Evolutionary conservation across 2,329 filamentous ascomycete species (phyloP), one percentile per base, ranked within the genome.

Genomic region (Botrytis elliptica): DNA sequence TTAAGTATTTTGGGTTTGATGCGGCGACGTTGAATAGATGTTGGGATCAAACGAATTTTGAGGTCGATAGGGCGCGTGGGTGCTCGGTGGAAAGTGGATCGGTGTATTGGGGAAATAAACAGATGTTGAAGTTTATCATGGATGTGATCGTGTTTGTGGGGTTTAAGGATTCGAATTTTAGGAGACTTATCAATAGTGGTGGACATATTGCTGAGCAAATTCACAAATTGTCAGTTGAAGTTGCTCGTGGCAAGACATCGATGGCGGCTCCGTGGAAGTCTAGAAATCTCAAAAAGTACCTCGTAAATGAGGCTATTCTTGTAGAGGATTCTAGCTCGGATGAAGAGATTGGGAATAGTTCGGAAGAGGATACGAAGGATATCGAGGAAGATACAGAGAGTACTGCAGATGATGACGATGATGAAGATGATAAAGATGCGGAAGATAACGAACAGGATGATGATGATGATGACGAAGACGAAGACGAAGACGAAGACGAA

Each of bases 351-450:
- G 46, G 36, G 16, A 14, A 20, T 20, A 14, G 38, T 25, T 52
- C 25, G n/a, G 9, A 29, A 20, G 38, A 29, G 64, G 42, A 49
- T 14, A 16, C 12, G 10, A 22, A 42, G 12, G 38, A 65, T 29
- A 20, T 42, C 20, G 33, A 65, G 22, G 33, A 67, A 33, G 46
- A 67, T 49, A 38, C 42, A 29, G 64, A 52, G 12, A 40, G 97
- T 85, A 0, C 93, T 94, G 0, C 97, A 85, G 25, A 96, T 91
- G 22, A 97, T 86, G 82, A 96, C 96, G 68, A 97, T 87, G 73
- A 95, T n/a, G 49, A 49, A 12, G 40, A 42, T 87, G 46, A 49
- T 25, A 9, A 25, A 88, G 44, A 46, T 49, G 44, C 8, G 2
- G 92, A 88, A 1, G 29, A 36, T 36, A 22, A 14, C 10, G 7